These are phyloP conservation scores for Stromatinia cepivora DNA, from an alignment of 2,329 filamentous ascomycete genomes.

Conservation along the genomic window DNA sequence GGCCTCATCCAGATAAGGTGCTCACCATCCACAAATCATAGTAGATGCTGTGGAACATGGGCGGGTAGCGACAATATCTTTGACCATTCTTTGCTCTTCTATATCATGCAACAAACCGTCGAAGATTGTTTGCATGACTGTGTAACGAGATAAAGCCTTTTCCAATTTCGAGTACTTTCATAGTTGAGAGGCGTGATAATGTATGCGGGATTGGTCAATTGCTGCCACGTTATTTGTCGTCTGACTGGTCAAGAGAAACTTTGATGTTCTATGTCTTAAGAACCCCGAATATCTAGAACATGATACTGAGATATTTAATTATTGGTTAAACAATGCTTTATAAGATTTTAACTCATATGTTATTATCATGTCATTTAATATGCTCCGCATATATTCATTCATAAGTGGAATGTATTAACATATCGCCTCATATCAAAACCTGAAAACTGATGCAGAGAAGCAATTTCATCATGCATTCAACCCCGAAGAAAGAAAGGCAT, in stretches of 20 bases:
- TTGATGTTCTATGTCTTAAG: background rate
- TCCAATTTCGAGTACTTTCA: background rate
- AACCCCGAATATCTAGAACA: background rate
- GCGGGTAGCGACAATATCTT: constrained; percentile 19
- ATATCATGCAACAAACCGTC: background rate
- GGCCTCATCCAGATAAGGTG: constrained; percentile 25
- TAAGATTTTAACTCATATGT: background rate
- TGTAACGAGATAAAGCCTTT: constrained; percentile 3
- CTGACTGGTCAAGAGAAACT: background rate
- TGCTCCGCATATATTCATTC: background rate
- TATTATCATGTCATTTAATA: background rate
- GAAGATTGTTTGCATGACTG: constrained; percentile 1
- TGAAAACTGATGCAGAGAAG: constrained; percentile 22
- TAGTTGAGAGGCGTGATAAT: constrained; percentile 18
- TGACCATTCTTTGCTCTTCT: constrained; percentile 12
- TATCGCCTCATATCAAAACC: background rate
- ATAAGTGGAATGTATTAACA: background rate
- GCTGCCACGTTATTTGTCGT: constrained; percentile 28
- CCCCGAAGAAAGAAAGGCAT: constrained; percentile 35
- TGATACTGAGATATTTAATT: background rate
- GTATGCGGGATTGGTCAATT: constrained; percentile 27
- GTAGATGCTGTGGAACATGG: constrained; percentile 19
- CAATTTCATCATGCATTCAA: constrained; percentile 30
- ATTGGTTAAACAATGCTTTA: background rate
- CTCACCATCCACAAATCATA: background rate